Evolutionary conservation across 176 grass and related monocot genomes (phyloP).

Genomic region (Aegilops sharonensis): DNA sequence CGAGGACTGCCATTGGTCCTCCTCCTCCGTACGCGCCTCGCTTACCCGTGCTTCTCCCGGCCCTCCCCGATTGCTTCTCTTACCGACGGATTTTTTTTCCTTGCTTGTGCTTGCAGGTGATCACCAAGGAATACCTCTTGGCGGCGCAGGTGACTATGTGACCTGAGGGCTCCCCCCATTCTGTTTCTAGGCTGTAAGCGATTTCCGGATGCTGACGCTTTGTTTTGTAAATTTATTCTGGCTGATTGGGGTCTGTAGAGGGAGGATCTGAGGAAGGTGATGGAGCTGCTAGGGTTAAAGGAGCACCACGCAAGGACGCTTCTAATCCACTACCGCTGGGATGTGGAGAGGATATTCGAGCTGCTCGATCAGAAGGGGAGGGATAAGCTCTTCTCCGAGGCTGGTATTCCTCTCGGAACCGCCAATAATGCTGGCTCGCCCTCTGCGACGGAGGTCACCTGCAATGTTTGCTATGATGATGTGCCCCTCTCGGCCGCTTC

Average conservation of each 20-base stretch:
- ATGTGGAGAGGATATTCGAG: conserved; percentile 95
- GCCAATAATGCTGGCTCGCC: conserved; percentile 26
- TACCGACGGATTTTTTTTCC: conserved; percentile 15
- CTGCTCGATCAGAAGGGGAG: conserved; percentile 90
- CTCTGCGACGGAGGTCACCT: conserved; percentile 38
- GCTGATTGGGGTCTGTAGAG: conserved; percentile 39
- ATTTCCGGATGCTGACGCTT: conserved; percentile 17
- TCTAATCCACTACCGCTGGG: conserved; percentile 92
- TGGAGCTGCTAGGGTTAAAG: conserved; percentile 69
- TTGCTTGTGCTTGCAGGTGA: conserved; percentile 60
- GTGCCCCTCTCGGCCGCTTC: conserved; percentile 40
- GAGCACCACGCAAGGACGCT: conserved; percentile 93
- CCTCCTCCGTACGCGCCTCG: conserved; percentile 45
- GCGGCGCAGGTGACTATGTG: conserved; percentile 68
- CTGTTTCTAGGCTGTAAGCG: background rate
- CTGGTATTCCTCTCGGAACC: conserved; percentile 55
- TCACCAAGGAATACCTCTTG: conserved; percentile 87
- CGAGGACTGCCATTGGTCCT: conserved; percentile 81
- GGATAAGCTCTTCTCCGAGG: conserved; percentile 73
- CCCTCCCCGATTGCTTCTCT: background rate
- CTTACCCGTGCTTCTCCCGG: background rate
- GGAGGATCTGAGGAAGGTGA: conserved; percentile 95
- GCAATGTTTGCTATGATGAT: conserved; percentile 83
- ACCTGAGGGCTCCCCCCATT: background rate
- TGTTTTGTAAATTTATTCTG: background rate